Conservation (phyloP, 345 rosid genomes). For the Hibiscus tridactylites region DNA sequence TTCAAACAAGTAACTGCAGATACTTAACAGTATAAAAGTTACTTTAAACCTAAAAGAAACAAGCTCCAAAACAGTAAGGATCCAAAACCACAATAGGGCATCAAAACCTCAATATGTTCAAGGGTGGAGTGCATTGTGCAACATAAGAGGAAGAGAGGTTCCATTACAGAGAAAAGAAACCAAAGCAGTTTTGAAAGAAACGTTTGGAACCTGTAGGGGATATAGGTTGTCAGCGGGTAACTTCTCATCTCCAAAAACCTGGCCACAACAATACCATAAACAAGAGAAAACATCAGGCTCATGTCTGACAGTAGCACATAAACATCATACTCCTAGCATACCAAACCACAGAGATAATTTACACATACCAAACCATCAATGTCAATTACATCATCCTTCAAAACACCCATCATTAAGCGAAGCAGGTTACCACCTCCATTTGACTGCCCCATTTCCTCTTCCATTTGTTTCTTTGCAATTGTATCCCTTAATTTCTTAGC, state of each 20-base stretch:
- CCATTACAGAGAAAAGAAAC: constrained; percentile 7
- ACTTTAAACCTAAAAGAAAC: background rate
- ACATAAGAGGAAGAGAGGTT: background rate
- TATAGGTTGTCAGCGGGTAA: constrained; percentile 79
- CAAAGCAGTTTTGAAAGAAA: background rate
- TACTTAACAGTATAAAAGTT: background rate
- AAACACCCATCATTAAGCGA: constrained; percentile 77
- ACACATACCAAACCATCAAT: constrained; percentile 92
- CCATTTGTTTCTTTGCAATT: constrained; percentile 92
- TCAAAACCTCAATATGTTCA: background rate
- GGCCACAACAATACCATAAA: constrained; percentile 18
- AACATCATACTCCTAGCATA: constrained; percentile 28
- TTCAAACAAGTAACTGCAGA: background rate
- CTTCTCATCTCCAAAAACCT: constrained; percentile 74
- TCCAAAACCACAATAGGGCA: background rate
- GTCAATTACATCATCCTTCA: constrained; percentile 89
- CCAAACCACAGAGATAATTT: constrained; percentile 49
- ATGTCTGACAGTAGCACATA: background rate
- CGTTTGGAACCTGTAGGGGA: constrained; percentile 70
- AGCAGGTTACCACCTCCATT: constrained; percentile 82
- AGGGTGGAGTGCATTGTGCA: background rate
- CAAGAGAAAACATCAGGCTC: background rate
- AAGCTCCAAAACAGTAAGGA: background rate
- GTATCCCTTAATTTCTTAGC: constrained; percentile 89
- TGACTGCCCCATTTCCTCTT: constrained; percentile 63